A percentile compares a stretch with the other conserved stretches of the same genome.
Conservation (phyloP, 2,329 filamentous ascomycete genomes). For the Trichophyton equinum region DNA sequence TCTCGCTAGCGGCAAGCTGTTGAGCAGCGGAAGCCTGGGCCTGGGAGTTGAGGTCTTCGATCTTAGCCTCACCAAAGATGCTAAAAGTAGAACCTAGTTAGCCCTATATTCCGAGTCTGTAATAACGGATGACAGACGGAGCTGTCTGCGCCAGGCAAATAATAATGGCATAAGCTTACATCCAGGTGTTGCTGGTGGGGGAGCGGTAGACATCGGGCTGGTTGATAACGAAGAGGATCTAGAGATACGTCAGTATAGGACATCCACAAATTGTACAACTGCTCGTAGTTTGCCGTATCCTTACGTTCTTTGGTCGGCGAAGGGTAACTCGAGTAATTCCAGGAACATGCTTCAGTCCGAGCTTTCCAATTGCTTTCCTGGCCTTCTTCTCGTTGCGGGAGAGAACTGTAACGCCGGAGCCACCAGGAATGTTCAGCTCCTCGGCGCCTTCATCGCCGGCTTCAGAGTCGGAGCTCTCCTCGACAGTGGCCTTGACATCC, state of each 20-base stretch:
- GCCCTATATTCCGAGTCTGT: not conserved
- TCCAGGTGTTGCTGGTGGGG: conserved; percentile 98
- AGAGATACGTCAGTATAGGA: conserved; percentile 15
- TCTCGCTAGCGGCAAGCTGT: conserved; percentile 73
- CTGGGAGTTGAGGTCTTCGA: conserved; percentile 97
- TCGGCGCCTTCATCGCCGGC: conserved; percentile 32
- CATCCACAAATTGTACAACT: not conserved
- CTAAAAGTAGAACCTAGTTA: conserved; percentile 35
- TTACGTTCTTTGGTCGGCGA: conserved; percentile 96
- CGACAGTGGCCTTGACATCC: conserved; percentile 70
- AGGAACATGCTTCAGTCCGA: conserved; percentile 88
- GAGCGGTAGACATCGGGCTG: conserved; percentile 99
- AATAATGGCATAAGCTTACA: conserved; percentile 50
- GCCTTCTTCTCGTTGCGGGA: conserved; percentile 99
- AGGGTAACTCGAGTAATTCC: conserved; percentile 98
- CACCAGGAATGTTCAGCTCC: conserved; percentile 60
- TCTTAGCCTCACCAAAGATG: conserved; percentile 99
- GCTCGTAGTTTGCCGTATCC: conserved; percentile 31
- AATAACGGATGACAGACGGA: not conserved
- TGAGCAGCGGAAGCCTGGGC: conserved; percentile 91
- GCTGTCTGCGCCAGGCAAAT: not conserved
- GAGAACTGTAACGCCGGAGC: conserved; percentile 82
- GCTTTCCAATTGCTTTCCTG: conserved; percentile 96
- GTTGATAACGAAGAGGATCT: conserved; percentile 99
- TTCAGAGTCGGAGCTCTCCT: conserved; percentile 47